Base-by-base conservation (phyloP, 345 rosid species). In the Dipteronia dyeriana region DNA sequence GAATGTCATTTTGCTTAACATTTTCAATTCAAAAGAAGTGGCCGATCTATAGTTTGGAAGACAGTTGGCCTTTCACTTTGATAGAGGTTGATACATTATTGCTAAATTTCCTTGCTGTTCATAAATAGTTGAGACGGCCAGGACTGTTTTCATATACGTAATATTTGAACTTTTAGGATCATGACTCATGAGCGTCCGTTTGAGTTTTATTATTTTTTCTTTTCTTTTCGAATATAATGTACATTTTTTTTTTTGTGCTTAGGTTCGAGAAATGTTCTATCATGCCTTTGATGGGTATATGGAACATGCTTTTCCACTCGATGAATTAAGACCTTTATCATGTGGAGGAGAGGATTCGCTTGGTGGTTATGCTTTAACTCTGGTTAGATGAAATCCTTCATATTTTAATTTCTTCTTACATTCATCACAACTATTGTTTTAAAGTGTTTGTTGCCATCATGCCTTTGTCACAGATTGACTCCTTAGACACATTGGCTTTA, bases 201-300 rank as follows among this genome's bases (percentile, higher is more conserved):
- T 71, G 10, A 31, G 65, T 17, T 31, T 34, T 34, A 34, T 34
- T 56, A 71, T 71, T 17, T 10, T 10, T 45, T 45, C 10, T 45
- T 9, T 43, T 9, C 12, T 68, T 68, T 12, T 68, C 10, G 11
- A 7, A 47, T 14, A 53, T 49, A 23, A 22, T 23, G 68, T 16
- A 17, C 41, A 34, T 54, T 59, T 65, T 60, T 70, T 74, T 25
- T 69, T 26, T 20, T 34, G 43, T 1, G 74, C 11, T 14, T 80
- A 96, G 99, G 99, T 96, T 69, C 97, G 89, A 60, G 98, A 80
- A 79, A 96, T 96, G 99, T 94, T 96, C 86, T 94, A 96, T 90
- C 99, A 92, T 84, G 97, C 97, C 34, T 96, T 96, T 73, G 84
- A 92, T 86, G 99, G 99, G 76, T 96, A 96, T 73, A 94, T 96